Evolutionary conservation across 345 rosid species (phyloP).

Genomic region (Brassica incana): DNA sequence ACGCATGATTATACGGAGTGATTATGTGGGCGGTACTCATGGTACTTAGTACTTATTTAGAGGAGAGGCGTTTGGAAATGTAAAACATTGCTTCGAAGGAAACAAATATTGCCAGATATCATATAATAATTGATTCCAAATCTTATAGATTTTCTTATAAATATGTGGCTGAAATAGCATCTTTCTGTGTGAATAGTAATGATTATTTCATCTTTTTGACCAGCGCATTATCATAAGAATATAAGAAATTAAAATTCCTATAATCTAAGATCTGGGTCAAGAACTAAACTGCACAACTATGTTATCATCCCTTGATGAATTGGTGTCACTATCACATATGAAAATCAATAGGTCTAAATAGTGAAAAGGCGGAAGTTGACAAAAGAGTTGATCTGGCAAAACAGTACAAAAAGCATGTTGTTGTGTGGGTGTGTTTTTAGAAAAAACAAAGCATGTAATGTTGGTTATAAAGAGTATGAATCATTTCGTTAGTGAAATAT

Average conservation of each 20-base stretch:
- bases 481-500: background rate
- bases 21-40: background rate
- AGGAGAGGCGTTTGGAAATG: background rate
- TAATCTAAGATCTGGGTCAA: conserved; percentile 10
- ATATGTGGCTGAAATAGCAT: background rate
- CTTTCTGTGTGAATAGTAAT: background rate
- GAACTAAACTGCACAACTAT: background rate
- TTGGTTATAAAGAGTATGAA: background rate
- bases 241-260: background rate
- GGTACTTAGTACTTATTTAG: background rate
- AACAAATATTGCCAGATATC: background rate
- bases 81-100: conserved; percentile 26
- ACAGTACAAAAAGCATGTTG: background rate
- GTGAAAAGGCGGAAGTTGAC: conserved; percentile 3
- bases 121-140: background rate
- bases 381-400: conserved; percentile 15
- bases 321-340: background rate
- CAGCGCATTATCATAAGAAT: background rate
- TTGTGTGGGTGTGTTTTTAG: background rate
- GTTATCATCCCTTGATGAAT: background rate
- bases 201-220: background rate
- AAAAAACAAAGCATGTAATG: background rate
- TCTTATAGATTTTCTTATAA: background rate
- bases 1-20: conserved; percentile 22
- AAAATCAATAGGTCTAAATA: background rate